Evolutionary conservation across 2,329 filamentous ascomycete genomes (phyloP), one percentile per base, ranked within the genome.

Genomic region (Aspergillus sclerotialis): DNA sequence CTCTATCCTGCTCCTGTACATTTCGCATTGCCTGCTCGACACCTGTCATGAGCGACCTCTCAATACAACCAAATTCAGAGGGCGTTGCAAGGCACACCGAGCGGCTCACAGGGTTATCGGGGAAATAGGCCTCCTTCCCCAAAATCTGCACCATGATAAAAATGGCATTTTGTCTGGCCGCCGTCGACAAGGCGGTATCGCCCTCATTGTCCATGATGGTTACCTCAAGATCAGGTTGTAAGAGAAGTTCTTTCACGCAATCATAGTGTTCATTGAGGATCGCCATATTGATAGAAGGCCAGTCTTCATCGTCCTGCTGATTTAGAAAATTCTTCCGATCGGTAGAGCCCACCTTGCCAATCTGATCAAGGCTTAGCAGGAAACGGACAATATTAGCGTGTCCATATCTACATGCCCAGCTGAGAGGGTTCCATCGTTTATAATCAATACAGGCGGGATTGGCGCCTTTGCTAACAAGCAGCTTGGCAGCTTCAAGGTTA

Each of bases 81-180:
- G 33, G 15, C 12, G 33, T 16, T 7, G 28, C 28, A 19, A 36
- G 26, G 13, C 17, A 36, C 6, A 28, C 16, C 15, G 11, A 8
- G n/a, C 23, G n/a, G 14, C 15, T 26, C 5, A 30, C 28, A 14
- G 33, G 33, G 15, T 36, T 15, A 15, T 36, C 28, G 13, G 33
- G 33, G 13, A 36, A 36, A 21, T 36, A 36, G 17, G 13, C n/a
- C 8, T 23, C n/a, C 27, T 9, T 36, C 14, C 13, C 14, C 8
- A 36, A 7, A 14, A 36, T 24, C 9, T 36, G 27, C 27, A 36
- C 10, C 35, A 36, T 32, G 9, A 29, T 21, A 7, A n/a, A 21
- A 9, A 31, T 8, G 13, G 8, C 19, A 13, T 13, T 12, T 6
- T 13, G 19, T 8, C 16, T n/a, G 5, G 29, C 29, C 23, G 29